A percentile compares a stretch with the other conserved stretches of the same genome.
Evolutionary conservation across 1,139 yeast species (phyloP).

Genomic region (Scheffersomyces insectosa): DNA sequence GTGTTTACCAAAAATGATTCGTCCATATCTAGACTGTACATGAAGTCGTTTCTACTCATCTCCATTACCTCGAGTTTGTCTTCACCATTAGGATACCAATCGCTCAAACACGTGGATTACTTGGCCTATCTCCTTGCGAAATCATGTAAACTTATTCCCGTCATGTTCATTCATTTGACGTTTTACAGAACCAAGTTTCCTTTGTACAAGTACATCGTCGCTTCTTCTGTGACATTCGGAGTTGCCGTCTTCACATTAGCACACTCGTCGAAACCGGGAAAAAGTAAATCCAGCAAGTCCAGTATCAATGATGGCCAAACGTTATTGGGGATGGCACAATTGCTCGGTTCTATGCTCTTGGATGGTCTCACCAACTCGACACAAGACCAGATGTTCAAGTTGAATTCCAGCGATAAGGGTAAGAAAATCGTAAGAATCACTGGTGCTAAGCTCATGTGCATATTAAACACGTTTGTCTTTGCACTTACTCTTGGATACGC

Average conservation of each 20-base stretch:
- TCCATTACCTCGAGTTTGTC: conserved; percentile 81
- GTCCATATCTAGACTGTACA: conserved; percentile 18
- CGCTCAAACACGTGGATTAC: conserved; percentile 82
- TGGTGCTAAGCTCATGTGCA: conserved; percentile 88
- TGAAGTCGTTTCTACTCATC: conserved; percentile 55
- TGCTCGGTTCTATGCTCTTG: conserved; percentile 64
- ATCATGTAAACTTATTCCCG: conserved; percentile 91
- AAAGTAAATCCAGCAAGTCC: conserved; percentile 17
- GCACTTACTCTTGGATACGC: conserved; percentile 42
- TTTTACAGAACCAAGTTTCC: conserved; percentile 76
- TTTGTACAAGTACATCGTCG: conserved; percentile 73
- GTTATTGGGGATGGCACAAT: conserved; percentile 58
- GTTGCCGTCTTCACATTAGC: conserved; percentile 74
- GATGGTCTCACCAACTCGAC: conserved; percentile 95
- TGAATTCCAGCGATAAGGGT: conserved; percentile 14
- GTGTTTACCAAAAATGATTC: conserved; percentile 28
- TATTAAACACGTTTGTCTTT: conserved; percentile 63
- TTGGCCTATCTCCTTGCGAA: conserved; percentile 84
- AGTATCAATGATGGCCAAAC: conserved; percentile 42
- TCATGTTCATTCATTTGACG: conserved; percentile 78
- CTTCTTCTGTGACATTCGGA: conserved; percentile 73
- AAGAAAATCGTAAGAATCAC: conserved; percentile 28
- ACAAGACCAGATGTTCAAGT: conserved; percentile 78
- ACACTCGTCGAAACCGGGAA: conserved; percentile 18
- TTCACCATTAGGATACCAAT: conserved; percentile 74